phyloP scores from a whole-genome alignment of 2,329 filamentous ascomycete species.

The Lasiodiplodia sp. region DNA sequence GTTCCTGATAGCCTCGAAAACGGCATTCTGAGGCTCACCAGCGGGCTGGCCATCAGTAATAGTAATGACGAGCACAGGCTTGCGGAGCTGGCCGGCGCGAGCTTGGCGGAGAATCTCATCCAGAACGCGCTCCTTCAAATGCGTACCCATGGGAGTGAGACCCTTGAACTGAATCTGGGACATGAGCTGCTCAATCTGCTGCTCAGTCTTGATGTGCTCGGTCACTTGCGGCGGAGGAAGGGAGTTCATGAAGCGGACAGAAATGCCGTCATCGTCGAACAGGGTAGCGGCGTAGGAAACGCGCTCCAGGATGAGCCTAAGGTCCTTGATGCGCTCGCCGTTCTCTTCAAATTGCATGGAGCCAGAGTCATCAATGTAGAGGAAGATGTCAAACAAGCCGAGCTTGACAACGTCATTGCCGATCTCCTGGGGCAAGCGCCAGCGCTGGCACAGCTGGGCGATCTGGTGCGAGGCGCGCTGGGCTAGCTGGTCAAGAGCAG shows the following conservation, averaged over 20 bases:
- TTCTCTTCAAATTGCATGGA: slow-evolving; percentile 74
- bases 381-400: slow-evolving; percentile 66
- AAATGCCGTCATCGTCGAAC: slow-evolving; percentile 74
- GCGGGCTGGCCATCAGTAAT: slow-evolving; percentile 73
- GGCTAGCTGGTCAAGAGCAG: slow-evolving; percentile 59
- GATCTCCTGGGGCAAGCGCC: slow-evolving; percentile 65
- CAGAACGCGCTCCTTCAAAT: slow-evolving; percentile 68
- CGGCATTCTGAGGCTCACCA: slow-evolving; percentile 64
- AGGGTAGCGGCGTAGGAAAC: slow-evolving; percentile 70
- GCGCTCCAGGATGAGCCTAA: slow-evolving; percentile 68
- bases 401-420: slow-evolving; percentile 70
- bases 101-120: slow-evolving; percentile 65
- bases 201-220: slow-evolving; percentile 64
- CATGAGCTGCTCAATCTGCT: slow-evolving; percentile 66
- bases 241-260: slow-evolving; percentile 74
- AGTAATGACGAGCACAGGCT: slow-evolving; percentile 70
- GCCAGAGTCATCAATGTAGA: slow-evolving; percentile 72
- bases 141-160: slow-evolving; percentile 71
- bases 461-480: slow-evolving; percentile 58
- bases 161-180: slow-evolving; percentile 68
- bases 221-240: slow-evolving; percentile 54
- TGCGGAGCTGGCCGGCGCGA: slow-evolving; percentile 61
- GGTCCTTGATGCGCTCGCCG: slow-evolving; percentile 70
- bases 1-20: slow-evolving; percentile 65
- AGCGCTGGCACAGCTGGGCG: slow-evolving; percentile 63